A percentile compares a stretch with the other conserved stretches of the same genome.
Evolutionary conservation across 306 rosid genomes (phyloP).

Genomic region (Acacia confusa): DNA sequence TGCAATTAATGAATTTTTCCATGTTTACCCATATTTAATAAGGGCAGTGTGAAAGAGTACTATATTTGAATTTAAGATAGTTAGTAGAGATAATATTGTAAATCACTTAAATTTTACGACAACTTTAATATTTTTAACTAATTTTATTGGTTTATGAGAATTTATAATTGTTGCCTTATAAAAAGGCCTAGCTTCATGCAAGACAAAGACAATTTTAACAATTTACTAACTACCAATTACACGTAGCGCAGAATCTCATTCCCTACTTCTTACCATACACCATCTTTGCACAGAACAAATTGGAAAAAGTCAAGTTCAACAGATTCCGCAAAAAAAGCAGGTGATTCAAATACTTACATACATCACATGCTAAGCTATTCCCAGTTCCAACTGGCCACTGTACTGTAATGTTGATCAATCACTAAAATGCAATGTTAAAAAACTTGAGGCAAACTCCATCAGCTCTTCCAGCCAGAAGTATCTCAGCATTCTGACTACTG

Average conservation of each 20-base stretch:
- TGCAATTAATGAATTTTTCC: no score
- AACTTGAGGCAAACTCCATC: constrained; percentile 17
- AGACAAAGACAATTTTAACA: background rate
- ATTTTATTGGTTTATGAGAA: no score
- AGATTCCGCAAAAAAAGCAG: background rate
- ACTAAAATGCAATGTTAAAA: background rate
- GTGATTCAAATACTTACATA: background rate
- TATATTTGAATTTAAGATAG: no score
- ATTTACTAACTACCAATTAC: background rate
- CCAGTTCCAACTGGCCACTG: background rate
- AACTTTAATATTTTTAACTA: no score
- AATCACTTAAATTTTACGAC: no score
- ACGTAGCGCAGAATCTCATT: background rate
- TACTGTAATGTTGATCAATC: background rate
- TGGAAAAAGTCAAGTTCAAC: background rate
- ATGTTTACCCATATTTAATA: no score
- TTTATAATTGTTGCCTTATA: no score
- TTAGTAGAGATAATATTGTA: no score
- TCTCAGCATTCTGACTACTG: background rate
- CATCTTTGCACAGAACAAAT: background rate
- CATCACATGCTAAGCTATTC: background rate
- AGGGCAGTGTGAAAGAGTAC: no score
- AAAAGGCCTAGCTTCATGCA: background rate
- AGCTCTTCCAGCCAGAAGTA: background rate
- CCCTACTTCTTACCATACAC: background rate